A percentile compares a stretch with the other conserved stretches of the same genome.
phyloP scores from a whole-genome alignment of 2,329 filamentous ascomycete genomes.

The Phialocephala subalpina region DNA sequence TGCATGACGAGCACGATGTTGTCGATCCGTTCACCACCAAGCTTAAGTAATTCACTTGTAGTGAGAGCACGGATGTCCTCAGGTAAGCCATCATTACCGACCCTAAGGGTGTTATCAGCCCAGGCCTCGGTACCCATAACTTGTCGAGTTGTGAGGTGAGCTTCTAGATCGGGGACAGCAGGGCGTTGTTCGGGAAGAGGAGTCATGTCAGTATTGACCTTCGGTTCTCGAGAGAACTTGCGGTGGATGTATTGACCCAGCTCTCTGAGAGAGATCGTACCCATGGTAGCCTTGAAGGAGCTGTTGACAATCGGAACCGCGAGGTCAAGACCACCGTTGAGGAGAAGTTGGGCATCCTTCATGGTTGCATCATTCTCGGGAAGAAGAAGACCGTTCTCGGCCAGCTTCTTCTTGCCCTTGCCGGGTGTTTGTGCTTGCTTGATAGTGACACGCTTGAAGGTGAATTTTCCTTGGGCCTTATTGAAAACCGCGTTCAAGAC shows the following conservation, averaged over 20 bases:
- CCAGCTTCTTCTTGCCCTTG: neutral
- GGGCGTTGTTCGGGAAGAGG: neutral
- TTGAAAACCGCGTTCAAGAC: neutral
- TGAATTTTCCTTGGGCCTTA: neutral
- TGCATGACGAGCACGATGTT: conserved; percentile 4
- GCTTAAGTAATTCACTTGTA: neutral
- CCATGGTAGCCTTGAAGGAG: neutral
- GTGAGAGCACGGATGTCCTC: neutral
- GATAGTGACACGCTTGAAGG: neutral
- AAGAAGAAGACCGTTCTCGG: neutral
- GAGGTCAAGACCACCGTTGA: neutral
- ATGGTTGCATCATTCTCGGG: neutral
- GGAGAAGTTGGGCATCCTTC: neutral
- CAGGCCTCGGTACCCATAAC: neutral
- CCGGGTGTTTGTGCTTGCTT: neutral
- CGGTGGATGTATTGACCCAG: neutral
- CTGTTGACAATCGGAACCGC: neutral
- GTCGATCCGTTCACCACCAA: conserved; percentile 2
- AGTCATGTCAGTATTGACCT: neutral
- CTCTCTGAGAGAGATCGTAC: neutral
- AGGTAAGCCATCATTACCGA: neutral
- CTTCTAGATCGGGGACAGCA: neutral
- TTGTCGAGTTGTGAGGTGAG: neutral
- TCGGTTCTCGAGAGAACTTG: neutral
- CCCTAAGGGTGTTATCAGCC: neutral